A percentile compares a stretch with the other conserved stretches of the same genome.
phyloP scores from a whole-genome alignment of 2,329 filamentous ascomycete genomes.

The Alternaria dauci region DNA sequence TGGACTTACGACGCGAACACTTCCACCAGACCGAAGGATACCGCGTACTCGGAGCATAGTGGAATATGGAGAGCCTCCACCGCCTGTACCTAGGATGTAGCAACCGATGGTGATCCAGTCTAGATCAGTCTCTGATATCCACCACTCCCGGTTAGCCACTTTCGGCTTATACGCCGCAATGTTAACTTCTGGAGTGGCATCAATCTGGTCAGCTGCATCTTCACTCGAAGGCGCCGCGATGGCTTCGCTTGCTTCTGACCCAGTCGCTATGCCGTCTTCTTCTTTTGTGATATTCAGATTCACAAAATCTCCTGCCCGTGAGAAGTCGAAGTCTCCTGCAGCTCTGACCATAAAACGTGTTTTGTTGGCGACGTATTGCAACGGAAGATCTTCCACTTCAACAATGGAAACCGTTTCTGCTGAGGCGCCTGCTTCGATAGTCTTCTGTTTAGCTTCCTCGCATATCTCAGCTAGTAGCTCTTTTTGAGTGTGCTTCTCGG shows the following conservation, averaged over 20 bases:
- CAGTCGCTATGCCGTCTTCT: conserved; percentile 20
- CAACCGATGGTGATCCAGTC: conserved; percentile 58
- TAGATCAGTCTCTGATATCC: conserved; percentile 56
- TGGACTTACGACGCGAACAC: conserved; percentile 53
- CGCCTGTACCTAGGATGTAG: conserved; percentile 60
- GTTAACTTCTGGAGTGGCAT: conserved; percentile 30
- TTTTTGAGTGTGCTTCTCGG: conserved; percentile 45
- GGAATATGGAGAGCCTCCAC: conserved; percentile 58
- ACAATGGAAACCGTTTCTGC: conserved; percentile 44
- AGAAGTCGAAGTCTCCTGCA: conserved; percentile 60
- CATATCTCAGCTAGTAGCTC: conserved; percentile 49
- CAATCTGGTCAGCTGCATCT: conserved; percentile 24
- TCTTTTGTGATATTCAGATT: conserved; percentile 32
- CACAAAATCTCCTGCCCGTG: conserved; percentile 41
- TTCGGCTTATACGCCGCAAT: conserved; percentile 53
- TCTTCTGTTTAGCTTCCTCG: conserved; percentile 50
- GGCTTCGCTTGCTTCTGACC: conserved; percentile 11
- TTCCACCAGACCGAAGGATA: conserved; percentile 52
- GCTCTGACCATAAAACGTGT: conserved; percentile 63
- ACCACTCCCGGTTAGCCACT: conserved; percentile 53
- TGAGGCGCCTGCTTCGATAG: conserved; percentile 50
- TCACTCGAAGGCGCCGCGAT: conserved; percentile 27
- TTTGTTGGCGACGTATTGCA: conserved; percentile 64
- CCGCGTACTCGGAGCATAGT: conserved; percentile 55
- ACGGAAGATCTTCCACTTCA: conserved; percentile 59